These are phyloP conservation scores for Colletotrichum eremochloae DNA, from an alignment of 2,329 filamentous ascomycete species.

Conservation along the genomic window DNA sequence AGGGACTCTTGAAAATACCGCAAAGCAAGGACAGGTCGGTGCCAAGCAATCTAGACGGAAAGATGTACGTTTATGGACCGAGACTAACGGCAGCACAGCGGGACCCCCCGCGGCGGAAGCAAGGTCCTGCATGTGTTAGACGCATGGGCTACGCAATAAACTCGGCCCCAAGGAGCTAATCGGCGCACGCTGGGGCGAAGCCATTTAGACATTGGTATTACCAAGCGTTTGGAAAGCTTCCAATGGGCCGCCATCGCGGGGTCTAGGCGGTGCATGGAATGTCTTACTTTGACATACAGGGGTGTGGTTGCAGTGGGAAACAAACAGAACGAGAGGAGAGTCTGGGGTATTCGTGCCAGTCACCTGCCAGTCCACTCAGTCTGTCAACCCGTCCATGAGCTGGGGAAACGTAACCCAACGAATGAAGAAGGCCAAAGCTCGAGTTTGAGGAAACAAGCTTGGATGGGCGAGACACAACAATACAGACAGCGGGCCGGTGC, in stretches of 20 bases:
- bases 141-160: constrained; percentile 26
- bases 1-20: constrained; percentile 52
- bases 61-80: constrained; percentile 11
- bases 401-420: constrained; percentile 1
- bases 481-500: constrained; percentile 27
- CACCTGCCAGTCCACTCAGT: neutral
- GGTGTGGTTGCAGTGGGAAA: neutral
- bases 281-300: neutral
- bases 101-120: constrained; percentile 1
- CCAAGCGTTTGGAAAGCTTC: neutral
- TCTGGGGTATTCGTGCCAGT: neutral
- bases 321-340: neutral
- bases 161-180: neutral
- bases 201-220: constrained; percentile 8
- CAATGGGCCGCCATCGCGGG: neutral
- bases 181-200: neutral
- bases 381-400: neutral
- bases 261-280: neutral
- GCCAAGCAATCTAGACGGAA: constrained; percentile 6
- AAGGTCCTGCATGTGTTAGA: constrained; percentile 29
- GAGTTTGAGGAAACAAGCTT: neutral
- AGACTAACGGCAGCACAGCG: constrained; percentile 2
- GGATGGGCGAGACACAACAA: constrained; percentile 6
- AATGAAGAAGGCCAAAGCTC: neutral
- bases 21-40: constrained; percentile 39